Conservation (phyloP, 345 rosid genomes). For the Citrus inodora region DNA sequence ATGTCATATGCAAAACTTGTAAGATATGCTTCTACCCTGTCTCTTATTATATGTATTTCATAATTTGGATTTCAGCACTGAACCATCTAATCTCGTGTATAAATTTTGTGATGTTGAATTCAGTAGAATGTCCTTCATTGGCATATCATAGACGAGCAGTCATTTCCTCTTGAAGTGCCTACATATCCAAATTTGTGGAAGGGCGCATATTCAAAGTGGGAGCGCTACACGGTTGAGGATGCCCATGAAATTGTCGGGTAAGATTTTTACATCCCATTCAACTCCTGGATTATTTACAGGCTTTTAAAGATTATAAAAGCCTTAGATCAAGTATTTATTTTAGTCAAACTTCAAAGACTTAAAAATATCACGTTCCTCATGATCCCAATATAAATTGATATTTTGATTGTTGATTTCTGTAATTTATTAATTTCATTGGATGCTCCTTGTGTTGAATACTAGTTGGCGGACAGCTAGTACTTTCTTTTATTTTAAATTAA, state of each 20-base stretch:
- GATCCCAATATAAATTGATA: not conserved
- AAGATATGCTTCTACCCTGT: slow-evolving; percentile 30
- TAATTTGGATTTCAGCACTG: slow-evolving; percentile 8
- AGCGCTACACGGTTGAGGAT: slow-evolving; percentile 90
- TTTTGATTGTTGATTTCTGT: not conserved
- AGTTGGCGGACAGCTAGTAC: not conserved
- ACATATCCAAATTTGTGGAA: slow-evolving; percentile 82
- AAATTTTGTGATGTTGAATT: slow-evolving; percentile 30
- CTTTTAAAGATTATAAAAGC: slow-evolving; percentile 1
- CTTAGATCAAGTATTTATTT: not conserved
- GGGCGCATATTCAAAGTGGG: slow-evolving; percentile 87
- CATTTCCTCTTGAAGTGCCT: slow-evolving; percentile 93
- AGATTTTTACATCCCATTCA: slow-evolving; percentile 13
- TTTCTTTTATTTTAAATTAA: not conserved
- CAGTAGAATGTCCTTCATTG: slow-evolving; percentile 94
- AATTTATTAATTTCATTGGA: not conserved
- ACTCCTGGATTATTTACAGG: not conserved
- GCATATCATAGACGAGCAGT: slow-evolving; percentile 90
- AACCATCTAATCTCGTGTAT: slow-evolving; percentile 7
- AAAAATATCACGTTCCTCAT: not conserved
- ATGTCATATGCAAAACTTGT: slow-evolving; percentile 97
- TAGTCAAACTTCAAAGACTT: not conserved
- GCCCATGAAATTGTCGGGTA: slow-evolving; percentile 86
- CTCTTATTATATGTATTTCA: slow-evolving; percentile 13
- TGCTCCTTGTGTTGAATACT: not conserved